These are phyloP conservation scores for Alliaria petiolata DNA, from an alignment of 345 rosid species.

Conservation along the genomic window DNA sequence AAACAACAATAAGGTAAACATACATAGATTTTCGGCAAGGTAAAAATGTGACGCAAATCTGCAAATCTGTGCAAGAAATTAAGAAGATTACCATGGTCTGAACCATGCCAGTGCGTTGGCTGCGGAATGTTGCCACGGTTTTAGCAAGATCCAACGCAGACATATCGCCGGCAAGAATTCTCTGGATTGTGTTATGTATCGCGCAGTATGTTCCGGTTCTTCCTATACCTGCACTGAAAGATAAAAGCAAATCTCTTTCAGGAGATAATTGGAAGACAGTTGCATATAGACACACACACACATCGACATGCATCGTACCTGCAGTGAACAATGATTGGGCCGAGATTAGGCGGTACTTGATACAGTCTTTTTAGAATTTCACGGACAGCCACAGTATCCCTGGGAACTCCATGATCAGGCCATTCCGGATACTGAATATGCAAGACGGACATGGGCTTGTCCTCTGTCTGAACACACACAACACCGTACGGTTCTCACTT, in stretches of 20 bases:
- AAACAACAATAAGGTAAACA: background rate
- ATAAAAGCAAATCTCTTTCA: slow-evolving; percentile 20
- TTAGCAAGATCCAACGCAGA: slow-evolving; percentile 71
- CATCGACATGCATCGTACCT: slow-evolving; percentile 49
- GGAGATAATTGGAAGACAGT: slow-evolving; percentile 13
- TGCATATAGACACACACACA: background rate
- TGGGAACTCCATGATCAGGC: slow-evolving; percentile 99
- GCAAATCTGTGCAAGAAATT: background rate
- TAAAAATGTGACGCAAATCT: background rate
- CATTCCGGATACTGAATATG: slow-evolving; percentile 90
- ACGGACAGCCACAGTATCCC: slow-evolving; percentile 63
- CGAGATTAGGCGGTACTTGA: slow-evolving; percentile 56
- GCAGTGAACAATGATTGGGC: slow-evolving; percentile 93
- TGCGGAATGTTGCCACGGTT: slow-evolving; percentile 62
- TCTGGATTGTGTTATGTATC: slow-evolving; percentile 87
- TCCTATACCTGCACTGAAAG: slow-evolving; percentile 93
- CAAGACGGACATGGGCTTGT: slow-evolving; percentile 59
- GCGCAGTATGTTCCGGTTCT: slow-evolving; percentile 96
- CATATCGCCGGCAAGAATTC: slow-evolving; percentile 86
- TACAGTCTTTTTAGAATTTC: slow-evolving; percentile 67
- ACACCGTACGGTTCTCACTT: background rate
- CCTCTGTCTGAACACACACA: slow-evolving; percentile 49
- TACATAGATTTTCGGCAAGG: background rate
- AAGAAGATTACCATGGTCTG: slow-evolving; percentile 71
- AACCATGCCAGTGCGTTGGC: slow-evolving; percentile 93